Evolutionary conservation across 1,139 yeast genomes (phyloP), one percentile per base, ranked within the genome.

Genomic region (Blastobotrys buckinghamii): DNA sequence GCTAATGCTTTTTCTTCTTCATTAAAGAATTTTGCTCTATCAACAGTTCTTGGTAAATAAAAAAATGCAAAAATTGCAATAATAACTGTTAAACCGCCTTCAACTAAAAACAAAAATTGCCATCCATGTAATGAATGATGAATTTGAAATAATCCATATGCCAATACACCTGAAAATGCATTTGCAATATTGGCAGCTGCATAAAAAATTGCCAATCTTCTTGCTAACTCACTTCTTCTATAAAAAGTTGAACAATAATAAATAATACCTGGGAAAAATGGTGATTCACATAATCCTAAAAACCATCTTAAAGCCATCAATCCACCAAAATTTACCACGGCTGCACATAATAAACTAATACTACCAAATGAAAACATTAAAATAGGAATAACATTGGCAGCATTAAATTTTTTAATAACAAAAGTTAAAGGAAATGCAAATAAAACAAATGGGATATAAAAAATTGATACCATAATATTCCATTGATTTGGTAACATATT

Each of bases 371-470:
- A 54, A 2, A 77, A 67, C 82, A 79, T 79, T 45, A 67, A 10
- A 55, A 55, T 27, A 2, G 51, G 49, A 80, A 72, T 59, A 76
- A 79, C 27, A 72, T 55, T 3, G 81, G 75, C 10, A 81, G 83
- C 53, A 66, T 69, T 77, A 78, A 45, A 77, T 59, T 55, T 73
- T 74, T 55, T 71, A 68, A 50, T 73, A 57, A 36, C 72, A 53
- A 57, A 72, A 59, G 62, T 79, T 77, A 39, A 81, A 73, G 22
- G 84, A 83, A 50, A 81, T 72, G 63, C 81, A 82, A 72, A 79
- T 74, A 76, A 64, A 53, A 80, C 77, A 60, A 81, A 81, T 49
- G 84, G 83, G 29, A 80, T 82, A 55, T 78, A 81, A 46, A 81
- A 69, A 49, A 81, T 73, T 22, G 82, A 74, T 54, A 79, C 73